Conservation (phyloP, 768 basidiomycete species). For the Psilocybe sp. region DNA sequence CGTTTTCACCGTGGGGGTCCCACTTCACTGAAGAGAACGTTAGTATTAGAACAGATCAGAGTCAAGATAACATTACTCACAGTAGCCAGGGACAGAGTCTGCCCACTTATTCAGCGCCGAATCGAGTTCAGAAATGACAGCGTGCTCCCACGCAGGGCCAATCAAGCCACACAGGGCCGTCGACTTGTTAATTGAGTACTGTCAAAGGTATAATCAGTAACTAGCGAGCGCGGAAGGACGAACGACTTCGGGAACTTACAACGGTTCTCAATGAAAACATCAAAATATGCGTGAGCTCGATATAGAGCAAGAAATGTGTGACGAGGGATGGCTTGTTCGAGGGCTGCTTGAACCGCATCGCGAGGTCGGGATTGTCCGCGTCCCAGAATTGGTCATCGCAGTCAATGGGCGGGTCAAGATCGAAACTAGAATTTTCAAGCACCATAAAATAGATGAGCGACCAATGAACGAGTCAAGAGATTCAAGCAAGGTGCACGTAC, state of each 20-base stretch:
- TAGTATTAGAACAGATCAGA: background rate
- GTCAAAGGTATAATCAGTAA: background rate
- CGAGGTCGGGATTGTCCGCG: constrained; percentile 44
- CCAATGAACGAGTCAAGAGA: background rate
- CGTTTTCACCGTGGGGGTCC: constrained; percentile 46
- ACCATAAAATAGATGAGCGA: background rate
- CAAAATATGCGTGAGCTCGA: constrained; percentile 63
- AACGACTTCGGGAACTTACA: constrained; percentile 33
- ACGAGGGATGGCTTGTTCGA: constrained; percentile 54
- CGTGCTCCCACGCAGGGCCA: constrained; percentile 63
- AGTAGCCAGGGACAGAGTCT: constrained; percentile 58
- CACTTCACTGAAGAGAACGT: constrained; percentile 38
- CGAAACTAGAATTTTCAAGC: constrained; percentile 46
- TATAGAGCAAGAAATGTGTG: constrained; percentile 50
- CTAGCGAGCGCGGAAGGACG: background rate
- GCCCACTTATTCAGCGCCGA: constrained; percentile 73
- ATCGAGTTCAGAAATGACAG: constrained; percentile 68
- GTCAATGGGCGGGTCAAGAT: constrained; percentile 63
- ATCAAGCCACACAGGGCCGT: constrained; percentile 62
- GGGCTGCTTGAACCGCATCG: constrained; percentile 68
- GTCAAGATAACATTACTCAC: constrained; percentile 30
- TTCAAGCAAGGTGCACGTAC: constrained; percentile 31
- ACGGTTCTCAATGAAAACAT: constrained; percentile 64
- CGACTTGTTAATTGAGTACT: constrained; percentile 83
- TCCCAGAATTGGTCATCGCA: constrained; percentile 78